Evolutionary conservation across 805 yeast species (phyloP).

Genomic region (Wickerhamomyces alni): DNA sequence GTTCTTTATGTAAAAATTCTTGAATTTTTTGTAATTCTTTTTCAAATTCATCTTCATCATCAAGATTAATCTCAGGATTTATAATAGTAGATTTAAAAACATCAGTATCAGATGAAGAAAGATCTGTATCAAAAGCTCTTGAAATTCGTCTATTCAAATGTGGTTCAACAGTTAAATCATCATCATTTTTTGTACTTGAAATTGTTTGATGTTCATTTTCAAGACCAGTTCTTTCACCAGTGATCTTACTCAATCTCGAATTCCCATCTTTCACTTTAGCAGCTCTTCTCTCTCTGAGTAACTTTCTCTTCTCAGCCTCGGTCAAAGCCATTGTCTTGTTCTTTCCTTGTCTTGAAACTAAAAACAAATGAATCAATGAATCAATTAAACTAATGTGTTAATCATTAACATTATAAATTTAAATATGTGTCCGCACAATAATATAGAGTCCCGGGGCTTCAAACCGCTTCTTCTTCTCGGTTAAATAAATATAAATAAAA

Average conservation of each 20-base stretch:
- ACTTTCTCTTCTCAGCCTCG: slow-evolving; percentile 22
- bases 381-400: no score
- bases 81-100: neutral
- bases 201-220: neutral
- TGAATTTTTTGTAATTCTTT: slow-evolving; percentile 15
- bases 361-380: no score
- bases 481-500: no score
- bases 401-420: no score
- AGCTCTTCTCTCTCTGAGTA: slow-evolving; percentile 22
- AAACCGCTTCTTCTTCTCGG: no score
- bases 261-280: slow-evolving; percentile 18
- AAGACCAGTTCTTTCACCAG: slow-evolving; percentile 17
- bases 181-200: neutral
- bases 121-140: neutral
- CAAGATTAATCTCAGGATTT: neutral
- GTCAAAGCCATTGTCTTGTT: slow-evolving; percentile 8
- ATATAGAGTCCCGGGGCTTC: no score
- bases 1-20: slow-evolving; percentile 3
- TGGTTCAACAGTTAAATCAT: neutral
- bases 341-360: no score
- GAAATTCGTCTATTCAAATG: neutral
- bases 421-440: no score
- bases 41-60: slow-evolving; percentile 16
- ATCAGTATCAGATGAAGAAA: no score
- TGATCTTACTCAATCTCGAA: slow-evolving; percentile 19